Percentiles rank a stretch among this genome's conserved stretches.
phyloP scores from a whole-genome alignment of 805 yeast species.

The Sugiyamaella smithiae region DNA sequence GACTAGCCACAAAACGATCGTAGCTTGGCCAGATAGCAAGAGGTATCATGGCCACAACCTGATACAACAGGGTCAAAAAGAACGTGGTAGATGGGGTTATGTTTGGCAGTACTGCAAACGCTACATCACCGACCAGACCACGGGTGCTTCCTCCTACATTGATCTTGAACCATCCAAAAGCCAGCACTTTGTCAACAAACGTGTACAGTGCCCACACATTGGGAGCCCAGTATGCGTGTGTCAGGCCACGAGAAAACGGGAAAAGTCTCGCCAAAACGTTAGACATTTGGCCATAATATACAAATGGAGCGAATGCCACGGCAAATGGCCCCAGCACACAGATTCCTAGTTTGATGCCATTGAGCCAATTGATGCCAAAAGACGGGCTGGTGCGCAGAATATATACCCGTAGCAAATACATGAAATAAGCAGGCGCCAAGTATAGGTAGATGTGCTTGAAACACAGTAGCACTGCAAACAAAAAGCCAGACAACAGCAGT shows the following conservation, averaged over 20 bases:
- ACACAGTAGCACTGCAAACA: slow-evolving; percentile 76
- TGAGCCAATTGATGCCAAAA: slow-evolving; percentile 50
- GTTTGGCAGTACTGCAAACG: slow-evolving; percentile 74
- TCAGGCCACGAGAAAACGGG: slow-evolving; percentile 91
- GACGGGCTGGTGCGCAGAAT: slow-evolving; percentile 42
- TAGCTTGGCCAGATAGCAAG: slow-evolving; percentile 59
- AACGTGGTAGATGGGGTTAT: slow-evolving; percentile 78
- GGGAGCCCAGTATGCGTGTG: slow-evolving; percentile 99
- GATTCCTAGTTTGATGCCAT: slow-evolving; percentile 58
- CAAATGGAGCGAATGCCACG: slow-evolving; percentile 77
- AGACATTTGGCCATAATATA: slow-evolving; percentile 56
- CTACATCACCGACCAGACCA: slow-evolving; percentile 90
- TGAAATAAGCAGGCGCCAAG: slow-evolving; percentile 91
- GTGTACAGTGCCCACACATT: slow-evolving; percentile 96
- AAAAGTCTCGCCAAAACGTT: slow-evolving; percentile 69
- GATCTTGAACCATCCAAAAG: slow-evolving; percentile 26
- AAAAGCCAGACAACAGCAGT: slow-evolving; percentile 52
- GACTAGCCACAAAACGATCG: slow-evolving; percentile 74
- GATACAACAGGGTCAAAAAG: slow-evolving; percentile 78
- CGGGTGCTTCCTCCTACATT: slow-evolving; percentile 55
- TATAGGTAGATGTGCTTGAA: slow-evolving; percentile 93
- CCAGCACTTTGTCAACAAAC: slow-evolving; percentile 68
- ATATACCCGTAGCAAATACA: slow-evolving; percentile 70
- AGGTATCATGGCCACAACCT: slow-evolving; percentile 72
- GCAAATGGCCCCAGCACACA: slow-evolving; percentile 61